These are phyloP conservation scores for Fusarium sp. DNA, from an alignment of 2,329 filamentous ascomycete species.

Conservation along the genomic window DNA sequence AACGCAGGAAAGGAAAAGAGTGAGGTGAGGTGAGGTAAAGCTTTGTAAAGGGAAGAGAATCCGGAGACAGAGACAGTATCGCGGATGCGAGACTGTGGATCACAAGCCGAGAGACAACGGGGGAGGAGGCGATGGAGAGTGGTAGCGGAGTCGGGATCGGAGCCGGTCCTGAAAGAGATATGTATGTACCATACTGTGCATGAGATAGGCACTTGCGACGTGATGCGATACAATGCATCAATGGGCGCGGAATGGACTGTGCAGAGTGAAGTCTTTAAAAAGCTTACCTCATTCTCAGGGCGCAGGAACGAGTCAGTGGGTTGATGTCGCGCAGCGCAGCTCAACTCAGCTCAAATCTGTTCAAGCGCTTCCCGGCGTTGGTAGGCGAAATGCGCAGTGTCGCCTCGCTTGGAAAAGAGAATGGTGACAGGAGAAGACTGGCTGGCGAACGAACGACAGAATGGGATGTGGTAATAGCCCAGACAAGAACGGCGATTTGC, in stretches of 20 bases:
- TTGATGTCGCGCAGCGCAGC: slow-evolving; percentile 18
- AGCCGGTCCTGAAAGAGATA: slow-evolving; percentile 21
- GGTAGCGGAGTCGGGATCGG: slow-evolving; percentile 34
- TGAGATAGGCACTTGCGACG: neutral
- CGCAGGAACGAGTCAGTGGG: slow-evolving; percentile 16
- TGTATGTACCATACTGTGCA: slow-evolving; percentile 10
- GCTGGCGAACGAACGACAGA: slow-evolving; percentile 8
- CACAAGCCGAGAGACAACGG: slow-evolving; percentile 32
- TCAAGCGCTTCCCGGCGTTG: slow-evolving; percentile 20
- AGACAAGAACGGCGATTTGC: slow-evolving; percentile 29
- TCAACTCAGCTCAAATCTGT: neutral
- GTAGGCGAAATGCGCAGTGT: slow-evolving; percentile 20
- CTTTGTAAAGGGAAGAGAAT: slow-evolving; percentile 17
- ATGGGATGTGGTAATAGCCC: slow-evolving; percentile 13
- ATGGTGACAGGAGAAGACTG: slow-evolving; percentile 9
- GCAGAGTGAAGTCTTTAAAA: neutral
- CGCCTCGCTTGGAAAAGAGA: slow-evolving; percentile 7
- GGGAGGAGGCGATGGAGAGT: slow-evolving; percentile 21
- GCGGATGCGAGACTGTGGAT: slow-evolving; percentile 34
- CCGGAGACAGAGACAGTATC: slow-evolving; percentile 29
- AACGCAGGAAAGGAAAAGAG: slow-evolving; percentile 19
- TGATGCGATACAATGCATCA: slow-evolving; percentile 4
- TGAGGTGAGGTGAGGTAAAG: neutral
- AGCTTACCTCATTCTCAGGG: slow-evolving; percentile 32
- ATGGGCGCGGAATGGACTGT: slow-evolving; percentile 9